Evolutionary conservation across 805 yeast genomes (phyloP).

Genomic region (Metschnikowia amazonensis): DNA sequence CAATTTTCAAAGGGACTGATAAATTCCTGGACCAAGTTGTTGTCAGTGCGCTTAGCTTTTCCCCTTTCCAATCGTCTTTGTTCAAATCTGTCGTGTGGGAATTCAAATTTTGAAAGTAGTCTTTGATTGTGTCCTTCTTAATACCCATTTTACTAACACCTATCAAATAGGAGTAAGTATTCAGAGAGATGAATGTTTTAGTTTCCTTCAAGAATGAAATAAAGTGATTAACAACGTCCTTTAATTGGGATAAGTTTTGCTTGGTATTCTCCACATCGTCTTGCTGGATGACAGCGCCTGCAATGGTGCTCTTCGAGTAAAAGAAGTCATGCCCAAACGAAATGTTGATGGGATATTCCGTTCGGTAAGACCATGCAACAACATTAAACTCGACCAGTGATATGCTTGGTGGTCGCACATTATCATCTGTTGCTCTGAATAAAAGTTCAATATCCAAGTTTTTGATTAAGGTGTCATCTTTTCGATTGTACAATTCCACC

Average conservation of each 20-base stretch:
- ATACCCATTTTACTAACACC: slow-evolving; percentile 36
- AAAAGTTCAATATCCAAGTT: slow-evolving; percentile 26
- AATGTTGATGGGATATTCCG: slow-evolving; percentile 41
- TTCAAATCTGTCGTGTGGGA: slow-evolving; percentile 8
- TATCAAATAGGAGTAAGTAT: slow-evolving; percentile 34
- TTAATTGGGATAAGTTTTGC: slow-evolving; percentile 34
- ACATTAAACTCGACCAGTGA: slow-evolving; percentile 33
- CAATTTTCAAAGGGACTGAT: slow-evolving; percentile 39
- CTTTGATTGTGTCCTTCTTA: slow-evolving; percentile 39
- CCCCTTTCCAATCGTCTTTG: slow-evolving; percentile 28
- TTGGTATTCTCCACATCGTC: slow-evolving; percentile 32
- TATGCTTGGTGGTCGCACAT: slow-evolving; percentile 32
- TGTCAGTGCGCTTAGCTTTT: slow-evolving; percentile 24
- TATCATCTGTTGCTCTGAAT: slow-evolving; percentile 24
- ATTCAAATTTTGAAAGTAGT: slow-evolving; percentile 30
- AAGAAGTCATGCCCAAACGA: slow-evolving; percentile 40
- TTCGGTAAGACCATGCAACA: slow-evolving; percentile 38
- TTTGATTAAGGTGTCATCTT: slow-evolving; percentile 20
- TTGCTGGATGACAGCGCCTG: slow-evolving; percentile 16
- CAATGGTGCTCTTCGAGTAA: slow-evolving; percentile 27
- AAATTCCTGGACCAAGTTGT: slow-evolving; percentile 31
- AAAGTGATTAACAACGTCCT: slow-evolving; percentile 32
- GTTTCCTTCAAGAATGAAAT: slow-evolving; percentile 35
- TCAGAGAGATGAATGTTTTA: slow-evolving; percentile 29
- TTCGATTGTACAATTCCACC: slow-evolving; percentile 30